Conservation (phyloP, 805 yeast species). For the Candida ovalis region DNA sequence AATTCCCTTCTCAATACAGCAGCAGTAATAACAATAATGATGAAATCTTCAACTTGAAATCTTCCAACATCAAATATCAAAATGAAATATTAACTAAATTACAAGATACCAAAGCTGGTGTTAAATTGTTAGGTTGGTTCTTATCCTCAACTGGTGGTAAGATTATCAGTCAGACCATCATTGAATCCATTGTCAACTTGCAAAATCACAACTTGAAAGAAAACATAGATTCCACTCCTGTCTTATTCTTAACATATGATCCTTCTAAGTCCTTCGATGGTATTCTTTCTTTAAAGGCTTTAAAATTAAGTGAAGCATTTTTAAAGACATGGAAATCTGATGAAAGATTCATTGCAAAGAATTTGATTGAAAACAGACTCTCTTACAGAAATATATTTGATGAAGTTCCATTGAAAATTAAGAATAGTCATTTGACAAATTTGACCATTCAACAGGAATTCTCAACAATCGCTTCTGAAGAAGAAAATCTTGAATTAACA, state of each 20-base stretch:
- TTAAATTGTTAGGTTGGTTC: constrained; percentile 79
- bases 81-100: constrained; percentile 61
- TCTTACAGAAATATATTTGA: constrained; percentile 64
- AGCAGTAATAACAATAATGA: constrained; percentile 34
- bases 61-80: constrained; percentile 64
- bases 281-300: constrained; percentile 60
- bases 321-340: constrained; percentile 45
- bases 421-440: constrained; percentile 62
- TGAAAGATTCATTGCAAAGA: constrained; percentile 63
- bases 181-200: constrained; percentile 65
- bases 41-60: constrained; percentile 48
- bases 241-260: constrained; percentile 60
- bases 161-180: constrained; percentile 58
- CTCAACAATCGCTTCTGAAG: constrained; percentile 10
- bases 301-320: constrained; percentile 61
- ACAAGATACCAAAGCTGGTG: constrained; percentile 59
- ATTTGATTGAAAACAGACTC: constrained; percentile 55
- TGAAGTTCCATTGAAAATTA: constrained; percentile 63
- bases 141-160: constrained; percentile 67
- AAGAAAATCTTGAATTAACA: constrained; percentile 34
- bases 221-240: constrained; percentile 33
- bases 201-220: constrained; percentile 37
- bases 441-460: constrained; percentile 28
- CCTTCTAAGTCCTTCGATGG: constrained; percentile 65
- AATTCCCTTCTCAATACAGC: constrained; percentile 47